Percentiles rank a stretch among this genome's conserved stretches.
These are phyloP conservation scores for Glomus cerebriforme DNA, from an alignment of 192 early-diverging fungal genomes.

Conservation along the genomic window DNA sequence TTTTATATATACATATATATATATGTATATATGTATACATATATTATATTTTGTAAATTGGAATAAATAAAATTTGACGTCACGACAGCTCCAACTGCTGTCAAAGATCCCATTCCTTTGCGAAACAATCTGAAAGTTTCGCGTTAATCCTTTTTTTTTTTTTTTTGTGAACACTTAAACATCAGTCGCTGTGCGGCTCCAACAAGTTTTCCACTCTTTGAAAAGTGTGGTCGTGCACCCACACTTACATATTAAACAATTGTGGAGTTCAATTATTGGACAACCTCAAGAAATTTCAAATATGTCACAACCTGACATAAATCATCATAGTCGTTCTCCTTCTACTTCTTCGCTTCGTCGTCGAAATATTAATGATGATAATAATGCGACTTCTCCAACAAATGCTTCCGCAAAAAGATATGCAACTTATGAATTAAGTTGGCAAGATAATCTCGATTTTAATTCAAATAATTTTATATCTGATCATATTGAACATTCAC, in stretches of 20 bases:
- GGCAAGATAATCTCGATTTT: neutral
- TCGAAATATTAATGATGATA: neutral
- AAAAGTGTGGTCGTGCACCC: neutral
- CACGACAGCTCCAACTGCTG: constrained; percentile 3
- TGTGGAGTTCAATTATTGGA: neutral
- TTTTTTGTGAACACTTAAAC: neutral
- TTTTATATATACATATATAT: no score
- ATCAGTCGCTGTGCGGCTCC: constrained; percentile 16
- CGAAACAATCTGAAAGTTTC: neutral
- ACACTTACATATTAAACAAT: neutral
- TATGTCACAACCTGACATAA: neutral
- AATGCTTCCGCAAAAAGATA: constrained; percentile 10
- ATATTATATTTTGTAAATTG: no score
- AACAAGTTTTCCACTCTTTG: neutral
- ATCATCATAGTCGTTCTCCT: neutral
- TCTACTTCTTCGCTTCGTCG: neutral
- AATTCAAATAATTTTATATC: neutral
- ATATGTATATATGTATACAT: no score
- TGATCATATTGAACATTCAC: neutral
- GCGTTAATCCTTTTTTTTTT: neutral
- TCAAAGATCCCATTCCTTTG: neutral
- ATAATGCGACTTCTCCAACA: neutral
- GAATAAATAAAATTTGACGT: neutral
- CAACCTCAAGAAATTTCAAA: neutral
- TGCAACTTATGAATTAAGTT: constrained; percentile 17